Evolutionary conservation across 1,284 basidiomycete species (phyloP).

Genomic region (Cutaneotrichosporon arboriforme): DNA sequence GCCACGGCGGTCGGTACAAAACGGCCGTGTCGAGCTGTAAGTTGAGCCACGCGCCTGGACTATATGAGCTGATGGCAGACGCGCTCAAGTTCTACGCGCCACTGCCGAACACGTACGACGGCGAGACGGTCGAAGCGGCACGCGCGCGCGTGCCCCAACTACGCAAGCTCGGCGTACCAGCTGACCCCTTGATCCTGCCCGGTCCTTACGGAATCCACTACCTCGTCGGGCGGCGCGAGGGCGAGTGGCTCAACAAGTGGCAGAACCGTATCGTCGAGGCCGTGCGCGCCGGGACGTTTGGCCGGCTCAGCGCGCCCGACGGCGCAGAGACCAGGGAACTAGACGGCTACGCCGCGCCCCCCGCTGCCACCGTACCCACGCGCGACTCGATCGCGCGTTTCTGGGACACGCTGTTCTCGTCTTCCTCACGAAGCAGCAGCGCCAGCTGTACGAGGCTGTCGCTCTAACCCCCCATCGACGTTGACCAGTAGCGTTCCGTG

Average conservation of each 20-base stretch:
- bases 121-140: slow-evolving; percentile 27
- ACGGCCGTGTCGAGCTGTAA: slow-evolving; percentile 10
- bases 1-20: slow-evolving; percentile 27
- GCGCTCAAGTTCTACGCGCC: slow-evolving; percentile 36
- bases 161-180: slow-evolving; percentile 35
- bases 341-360: background rate
- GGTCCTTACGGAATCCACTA: slow-evolving; percentile 44
- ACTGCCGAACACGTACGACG: slow-evolving; percentile 34
- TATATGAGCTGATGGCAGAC: slow-evolving; percentile 11
- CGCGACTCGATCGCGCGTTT: too few species aligned
- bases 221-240: slow-evolving; percentile 58
- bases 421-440: too few species aligned
- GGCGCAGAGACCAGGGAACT: background rate
- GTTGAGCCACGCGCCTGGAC: too few species aligned
- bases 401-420: too few species aligned
- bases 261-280: slow-evolving; percentile 23
- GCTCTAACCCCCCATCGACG: too few species aligned
- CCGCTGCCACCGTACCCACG: too few species aligned
- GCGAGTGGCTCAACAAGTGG: slow-evolving; percentile 70
- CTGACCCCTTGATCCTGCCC: slow-evolving; percentile 19
- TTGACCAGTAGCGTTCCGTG: too few species aligned
- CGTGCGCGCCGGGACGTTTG: background rate
- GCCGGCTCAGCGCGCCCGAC: background rate
- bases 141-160: slow-evolving; percentile 25
- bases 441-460: too few species aligned